A percentile compares a stretch with the other conserved stretches of the same genome.
Conservation (phyloP, 2,329 filamentous ascomycete genomes). For the Cryphonectria nitschkei region DNA sequence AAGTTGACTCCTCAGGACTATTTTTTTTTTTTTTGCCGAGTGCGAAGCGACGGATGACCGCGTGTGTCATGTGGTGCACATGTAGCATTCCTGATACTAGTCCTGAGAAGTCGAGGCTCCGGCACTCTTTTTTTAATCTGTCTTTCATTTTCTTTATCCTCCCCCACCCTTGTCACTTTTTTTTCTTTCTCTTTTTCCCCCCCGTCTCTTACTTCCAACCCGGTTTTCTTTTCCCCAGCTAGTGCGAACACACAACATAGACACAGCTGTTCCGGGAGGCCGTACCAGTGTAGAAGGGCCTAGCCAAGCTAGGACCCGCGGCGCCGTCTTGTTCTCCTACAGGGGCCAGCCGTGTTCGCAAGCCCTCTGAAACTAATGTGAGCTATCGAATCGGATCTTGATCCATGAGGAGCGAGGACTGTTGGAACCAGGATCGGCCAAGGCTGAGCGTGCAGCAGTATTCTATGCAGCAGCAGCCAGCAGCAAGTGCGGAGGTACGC, state of each 20-base stretch:
- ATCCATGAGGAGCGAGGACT: background rate
- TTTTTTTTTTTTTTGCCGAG: background rate
- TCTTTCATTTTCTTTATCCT: too few relatives aligned
- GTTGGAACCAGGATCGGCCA: background rate
- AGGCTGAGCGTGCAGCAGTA: background rate
- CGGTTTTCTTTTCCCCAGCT: too few relatives aligned
- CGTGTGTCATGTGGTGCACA: background rate
- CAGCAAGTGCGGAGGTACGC: background rate
- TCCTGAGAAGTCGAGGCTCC: background rate
- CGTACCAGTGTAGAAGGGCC: constrained; percentile 10
- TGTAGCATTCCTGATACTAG: background rate
- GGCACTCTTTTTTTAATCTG: background rate
- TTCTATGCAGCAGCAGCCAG: background rate
- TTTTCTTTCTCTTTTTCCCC: background rate
- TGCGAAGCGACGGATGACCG: background rate
- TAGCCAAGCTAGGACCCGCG: background rate
- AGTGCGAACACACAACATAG: background rate
- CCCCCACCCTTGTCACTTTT: too few relatives aligned
- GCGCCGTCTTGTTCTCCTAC: background rate
- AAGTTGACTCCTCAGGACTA: background rate
- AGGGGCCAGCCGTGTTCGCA: constrained; percentile 14
- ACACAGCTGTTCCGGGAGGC: background rate
- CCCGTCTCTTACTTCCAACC: background rate
- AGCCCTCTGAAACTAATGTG: constrained; percentile 19
- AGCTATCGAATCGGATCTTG: constrained; percentile 28